Evolutionary conservation across 2,329 filamentous ascomycete genomes (phyloP).

Genomic region (Alternaria atra): DNA sequence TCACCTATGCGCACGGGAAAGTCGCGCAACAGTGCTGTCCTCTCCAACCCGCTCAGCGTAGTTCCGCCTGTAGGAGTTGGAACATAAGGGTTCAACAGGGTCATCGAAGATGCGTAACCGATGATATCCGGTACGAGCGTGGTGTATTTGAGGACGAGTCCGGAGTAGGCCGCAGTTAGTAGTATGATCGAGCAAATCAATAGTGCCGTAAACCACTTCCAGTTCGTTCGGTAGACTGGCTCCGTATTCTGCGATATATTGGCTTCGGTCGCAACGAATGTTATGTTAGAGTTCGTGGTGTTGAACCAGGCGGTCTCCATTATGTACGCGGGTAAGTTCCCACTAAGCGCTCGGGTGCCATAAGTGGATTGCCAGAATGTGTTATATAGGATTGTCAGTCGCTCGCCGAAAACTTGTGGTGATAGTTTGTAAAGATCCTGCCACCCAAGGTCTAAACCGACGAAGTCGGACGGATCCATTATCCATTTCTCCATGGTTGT

Average conservation of each 20-base stretch:
- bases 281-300: background rate
- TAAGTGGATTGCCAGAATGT: constrained; percentile 42
- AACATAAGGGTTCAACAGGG: constrained; percentile 12
- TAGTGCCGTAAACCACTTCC: constrained; percentile 39
- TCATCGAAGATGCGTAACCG: constrained; percentile 35
- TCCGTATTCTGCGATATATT: constrained; percentile 2
- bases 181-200: constrained; percentile 36
- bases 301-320: constrained; percentile 17
- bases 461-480: constrained; percentile 23
- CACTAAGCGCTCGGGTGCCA: constrained; percentile 31
- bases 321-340: constrained; percentile 32
- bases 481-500: constrained; percentile 35
- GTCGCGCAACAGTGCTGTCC: constrained; percentile 33
- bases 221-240: constrained; percentile 32
- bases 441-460: constrained; percentile 19
- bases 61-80: constrained; percentile 12
- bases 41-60: constrained; percentile 24
- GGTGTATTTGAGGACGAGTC: constrained; percentile 38
- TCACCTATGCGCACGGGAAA: constrained; percentile 40
- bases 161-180: constrained; percentile 35
- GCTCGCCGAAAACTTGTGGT: constrained; percentile 26
- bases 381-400: constrained; percentile 39
- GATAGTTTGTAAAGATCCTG: constrained; percentile 29
- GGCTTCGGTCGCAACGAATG: constrained; percentile 30
- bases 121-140: constrained; percentile 36